Evolutionary conservation across 2,329 filamentous ascomycete genomes (phyloP), one percentile per base, ranked within the genome.

Genomic region (Aureobasidium vineae): DNA sequence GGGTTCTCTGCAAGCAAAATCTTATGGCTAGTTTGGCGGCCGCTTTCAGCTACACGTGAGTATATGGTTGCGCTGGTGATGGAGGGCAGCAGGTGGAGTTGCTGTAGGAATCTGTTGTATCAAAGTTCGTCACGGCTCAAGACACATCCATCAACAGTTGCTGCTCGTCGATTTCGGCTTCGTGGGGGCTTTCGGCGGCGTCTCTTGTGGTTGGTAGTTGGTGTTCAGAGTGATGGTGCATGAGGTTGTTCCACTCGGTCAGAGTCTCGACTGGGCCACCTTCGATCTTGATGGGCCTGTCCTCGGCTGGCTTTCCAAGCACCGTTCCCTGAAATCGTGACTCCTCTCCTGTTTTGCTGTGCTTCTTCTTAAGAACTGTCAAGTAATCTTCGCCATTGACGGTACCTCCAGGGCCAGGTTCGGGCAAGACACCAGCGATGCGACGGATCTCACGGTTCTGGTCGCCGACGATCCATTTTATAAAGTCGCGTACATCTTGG

Each of bases 261-360:
- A 94, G 84, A 67, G 84, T 90, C 60, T 86, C 84, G 7, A 84
- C 84, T 40, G 86, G 82, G 23, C 91, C 91, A 50, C 93, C 93
- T 75, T 96, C 92, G 61, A 96, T 88, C 61, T 88, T 82, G 33
- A 97, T 80, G 8, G 89, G 85, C 73, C 86, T 86, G 66, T 88
- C 85, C 70, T 96, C 91, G 57, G 84, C 84, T 52, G 84, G 82
- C 70, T 88, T 88, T 4, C 94, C 94, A 13, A 98, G 82, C 0
- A 95, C 85, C 0, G 94, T 97, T 36, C 91, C 92, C 71, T 89
- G 86, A 76, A 92, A 96, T 73, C 94, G 89, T 11, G 89, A 88
- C 73, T 96, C 92, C 73, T 96, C 92, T 69, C 90, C 91, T 0
- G 90, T 90, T 72, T 95, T 96, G 79, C 89, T 92, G 77, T 96